Evolutionary conservation across 768 basidiomycete genomes (phyloP).

Genomic region (Mycena crocata): DNA sequence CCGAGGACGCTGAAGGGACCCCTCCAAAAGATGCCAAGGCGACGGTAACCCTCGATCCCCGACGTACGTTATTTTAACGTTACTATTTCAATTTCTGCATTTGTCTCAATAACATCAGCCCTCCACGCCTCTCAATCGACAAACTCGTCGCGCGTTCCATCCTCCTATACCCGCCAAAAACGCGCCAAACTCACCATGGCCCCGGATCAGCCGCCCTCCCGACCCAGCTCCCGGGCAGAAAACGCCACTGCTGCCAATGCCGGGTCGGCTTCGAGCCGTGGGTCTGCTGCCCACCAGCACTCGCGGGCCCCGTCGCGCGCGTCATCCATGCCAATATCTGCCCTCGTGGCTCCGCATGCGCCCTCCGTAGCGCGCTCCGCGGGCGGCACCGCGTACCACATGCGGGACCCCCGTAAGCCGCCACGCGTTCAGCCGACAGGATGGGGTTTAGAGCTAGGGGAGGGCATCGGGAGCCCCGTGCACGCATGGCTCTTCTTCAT

Average conservation of each 20-base stretch:
- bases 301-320: slow-evolving; percentile 57
- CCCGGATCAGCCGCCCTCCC: slow-evolving; percentile 51
- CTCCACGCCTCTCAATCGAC: slow-evolving; percentile 60
- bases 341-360: slow-evolving; percentile 81
- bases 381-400: slow-evolving; percentile 58
- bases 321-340: slow-evolving; percentile 85
- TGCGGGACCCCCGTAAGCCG: slow-evolving; percentile 83
- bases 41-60: slow-evolving; percentile 10
- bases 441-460: slow-evolving; percentile 69
- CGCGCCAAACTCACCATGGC: slow-evolving; percentile 68
- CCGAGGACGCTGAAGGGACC: slow-evolving; percentile 7
- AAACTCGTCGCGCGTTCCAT: slow-evolving; percentile 70
- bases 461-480: slow-evolving; percentile 58
- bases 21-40: slow-evolving; percentile 11
- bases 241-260: slow-evolving; percentile 44
- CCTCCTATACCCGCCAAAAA: slow-evolving; percentile 75
- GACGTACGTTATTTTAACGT: slow-evolving; percentile 25
- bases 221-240: slow-evolving; percentile 57
- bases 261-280: slow-evolving; percentile 47
- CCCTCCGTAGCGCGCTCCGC: slow-evolving; percentile 70
- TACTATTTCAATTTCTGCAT: slow-evolving; percentile 2
- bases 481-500: slow-evolving; percentile 86
- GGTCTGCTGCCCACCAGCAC: slow-evolving; percentile 36
- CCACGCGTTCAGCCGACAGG: slow-evolving; percentile 67
- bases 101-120: background rate